A percentile compares a stretch with the other conserved stretches of the same genome.
Evolutionary conservation across 2,329 filamentous ascomycete species (phyloP).

Genomic region (Stemphylium lycopersici): DNA sequence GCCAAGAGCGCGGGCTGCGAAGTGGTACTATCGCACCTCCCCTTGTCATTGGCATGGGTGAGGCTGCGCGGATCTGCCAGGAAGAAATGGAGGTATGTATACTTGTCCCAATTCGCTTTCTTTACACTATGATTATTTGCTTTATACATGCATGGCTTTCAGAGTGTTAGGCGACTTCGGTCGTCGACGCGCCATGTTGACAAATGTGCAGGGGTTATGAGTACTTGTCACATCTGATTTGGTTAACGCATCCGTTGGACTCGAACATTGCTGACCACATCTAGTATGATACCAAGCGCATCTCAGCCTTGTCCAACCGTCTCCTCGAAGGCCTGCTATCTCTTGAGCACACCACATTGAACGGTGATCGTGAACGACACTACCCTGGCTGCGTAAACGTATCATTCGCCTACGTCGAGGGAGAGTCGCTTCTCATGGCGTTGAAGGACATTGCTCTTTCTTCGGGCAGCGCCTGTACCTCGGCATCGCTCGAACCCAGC

Average conservation of each 20-base stretch:
- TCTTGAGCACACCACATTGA: slow-evolving; percentile 90
- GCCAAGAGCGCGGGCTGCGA: slow-evolving; percentile 91
- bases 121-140: slow-evolving; percentile 74
- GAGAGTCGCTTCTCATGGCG: slow-evolving; percentile 97
- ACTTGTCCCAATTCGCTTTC: slow-evolving; percentile 29
- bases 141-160: slow-evolving; percentile 88
- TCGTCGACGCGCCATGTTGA: slow-evolving; percentile 52
- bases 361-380: slow-evolving; percentile 81
- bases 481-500: slow-evolving; percentile 92
- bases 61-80: slow-evolving; percentile 89
- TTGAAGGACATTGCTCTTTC: slow-evolving; percentile 97
- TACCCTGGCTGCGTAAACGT: slow-evolving; percentile 98
- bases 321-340: slow-evolving; percentile 81
- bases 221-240: slow-evolving; percentile 9
- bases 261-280: slow-evolving; percentile 18
- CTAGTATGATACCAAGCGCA: slow-evolving; percentile 89
- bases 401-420: slow-evolving; percentile 97
- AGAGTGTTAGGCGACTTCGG: slow-evolving; percentile 59
- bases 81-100: slow-evolving; percentile 85
- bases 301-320: slow-evolving; percentile 81
- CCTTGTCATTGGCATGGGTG: slow-evolving; percentile 89
- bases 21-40: slow-evolving; percentile 93
- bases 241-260: background rate
- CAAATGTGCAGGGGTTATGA: slow-evolving; percentile 72
- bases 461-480: slow-evolving; percentile 95